Percentiles rank a stretch among this genome's conserved stretches.
Evolutionary conservation across 2,329 filamentous ascomycete genomes (phyloP).

Genomic region (Aspergillus felis): DNA sequence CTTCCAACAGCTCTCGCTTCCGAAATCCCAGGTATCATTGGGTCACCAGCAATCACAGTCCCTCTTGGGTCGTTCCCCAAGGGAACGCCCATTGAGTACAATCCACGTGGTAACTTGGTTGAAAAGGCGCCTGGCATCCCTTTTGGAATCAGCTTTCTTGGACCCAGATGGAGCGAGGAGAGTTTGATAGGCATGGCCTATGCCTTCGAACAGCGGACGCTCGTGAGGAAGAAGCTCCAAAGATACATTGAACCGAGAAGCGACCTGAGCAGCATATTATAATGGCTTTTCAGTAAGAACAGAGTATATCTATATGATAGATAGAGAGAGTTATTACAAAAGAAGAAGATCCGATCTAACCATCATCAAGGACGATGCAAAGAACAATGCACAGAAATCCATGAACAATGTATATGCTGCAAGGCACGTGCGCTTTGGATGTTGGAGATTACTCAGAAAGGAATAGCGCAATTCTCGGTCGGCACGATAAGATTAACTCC

Average conservation of each 20-base stretch:
- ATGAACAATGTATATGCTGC: too few species aligned
- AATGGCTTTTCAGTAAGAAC: neutral
- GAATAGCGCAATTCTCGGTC: neutral
- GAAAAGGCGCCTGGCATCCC: conserved; percentile 51
- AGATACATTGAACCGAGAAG: conserved; percentile 48
- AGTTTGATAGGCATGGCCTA: conserved; percentile 62
- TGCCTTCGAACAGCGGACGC: conserved; percentile 63
- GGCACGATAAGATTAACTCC: neutral
- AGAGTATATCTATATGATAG: neutral
- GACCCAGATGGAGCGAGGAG: conserved; percentile 58
- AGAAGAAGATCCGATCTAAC: neutral
- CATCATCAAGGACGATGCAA: neutral
- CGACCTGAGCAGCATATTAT: conserved; percentile 44
- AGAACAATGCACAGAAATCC: neutral
- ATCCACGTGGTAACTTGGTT: conserved; percentile 50
- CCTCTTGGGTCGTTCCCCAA: conserved; percentile 57
- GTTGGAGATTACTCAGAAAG: neutral
- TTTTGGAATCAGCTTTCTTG: conserved; percentile 63
- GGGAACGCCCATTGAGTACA: conserved; percentile 39
- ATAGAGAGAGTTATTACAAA: neutral
- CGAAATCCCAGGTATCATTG: conserved; percentile 52
- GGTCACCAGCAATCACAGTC: conserved; percentile 59
- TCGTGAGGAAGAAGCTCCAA: conserved; percentile 44
- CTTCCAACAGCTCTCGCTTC: conserved; percentile 52
- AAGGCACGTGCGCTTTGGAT: too few species aligned